Conservation (phyloP, 2,329 filamentous ascomycete genomes). For the Triangularia setosa region DNA sequence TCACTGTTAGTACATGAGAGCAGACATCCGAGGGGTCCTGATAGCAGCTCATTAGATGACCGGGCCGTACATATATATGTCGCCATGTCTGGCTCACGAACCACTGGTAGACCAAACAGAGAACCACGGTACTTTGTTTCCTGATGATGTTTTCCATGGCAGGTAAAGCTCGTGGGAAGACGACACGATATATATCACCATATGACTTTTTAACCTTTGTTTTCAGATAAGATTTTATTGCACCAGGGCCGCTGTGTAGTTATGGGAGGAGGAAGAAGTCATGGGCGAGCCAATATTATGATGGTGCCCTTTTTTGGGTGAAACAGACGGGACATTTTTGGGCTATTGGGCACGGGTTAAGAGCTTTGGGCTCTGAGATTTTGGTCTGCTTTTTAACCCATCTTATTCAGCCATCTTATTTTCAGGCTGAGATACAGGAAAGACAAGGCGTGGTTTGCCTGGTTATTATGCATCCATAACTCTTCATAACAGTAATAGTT, state of each 20-base stretch:
- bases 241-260: background rate
- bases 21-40: background rate
- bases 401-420: too few relatives aligned
- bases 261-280: background rate
- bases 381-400: conserved; percentile 2
- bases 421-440: too few relatives aligned
- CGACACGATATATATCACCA: background rate
- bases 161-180: background rate
- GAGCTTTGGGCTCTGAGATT: conserved; percentile 2
- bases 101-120: background rate
- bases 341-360: conserved; percentile 5
- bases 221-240: background rate
- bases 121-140: conserved; percentile 6
- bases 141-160: background rate
- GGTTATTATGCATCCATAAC: too few relatives aligned
- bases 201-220: background rate
- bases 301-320: background rate
- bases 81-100: background rate
- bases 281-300: background rate
- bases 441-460: too few relatives aligned
- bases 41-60: background rate
- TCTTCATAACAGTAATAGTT: too few relatives aligned
- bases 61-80: conserved; percentile 1
- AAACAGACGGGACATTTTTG: background rate
- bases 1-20: background rate